These are phyloP conservation scores for Solanum aculeatissimum DNA, from an alignment of 305 asterid species.

Conservation along the genomic window DNA sequence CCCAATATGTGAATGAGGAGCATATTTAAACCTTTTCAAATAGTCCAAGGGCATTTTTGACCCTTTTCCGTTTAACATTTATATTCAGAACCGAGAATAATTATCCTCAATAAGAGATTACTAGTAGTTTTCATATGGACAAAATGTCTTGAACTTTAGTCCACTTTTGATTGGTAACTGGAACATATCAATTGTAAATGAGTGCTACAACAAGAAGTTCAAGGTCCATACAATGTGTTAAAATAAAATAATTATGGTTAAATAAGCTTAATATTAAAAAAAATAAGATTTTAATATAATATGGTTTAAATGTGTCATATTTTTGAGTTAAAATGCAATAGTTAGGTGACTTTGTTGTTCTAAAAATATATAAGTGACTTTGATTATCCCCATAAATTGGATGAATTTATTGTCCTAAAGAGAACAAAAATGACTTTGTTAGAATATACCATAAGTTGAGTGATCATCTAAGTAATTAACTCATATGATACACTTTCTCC, in stretches of 20 bases:
- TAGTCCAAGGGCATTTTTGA: too few relatives aligned
- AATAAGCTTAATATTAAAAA: neutral
- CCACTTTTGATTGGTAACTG: neutral
- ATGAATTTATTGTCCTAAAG: neutral
- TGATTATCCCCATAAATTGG: neutral
- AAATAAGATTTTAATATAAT: neutral
- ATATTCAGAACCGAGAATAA: neutral
- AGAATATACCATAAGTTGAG: neutral
- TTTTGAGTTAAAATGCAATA: neutral
- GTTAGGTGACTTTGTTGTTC: neutral
- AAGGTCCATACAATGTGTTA: neutral
- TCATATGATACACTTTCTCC: neutral
- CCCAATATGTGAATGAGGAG: too few relatives aligned
- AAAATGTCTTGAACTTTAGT: neutral
- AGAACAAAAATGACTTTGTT: neutral
- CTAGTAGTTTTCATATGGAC: neutral
- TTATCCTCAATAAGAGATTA: neutral
- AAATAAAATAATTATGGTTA: neutral
- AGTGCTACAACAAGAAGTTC: neutral
- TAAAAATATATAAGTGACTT: neutral
- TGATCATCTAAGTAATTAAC: neutral
- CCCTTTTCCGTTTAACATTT: too few relatives aligned
- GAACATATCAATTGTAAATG: neutral
- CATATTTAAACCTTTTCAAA: too few relatives aligned
- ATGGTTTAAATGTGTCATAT: neutral